These are phyloP conservation scores for Cutaneotrichosporon cyanovorans DNA, from an alignment of 1,284 basidiomycete genomes.

Conservation along the genomic window DNA sequence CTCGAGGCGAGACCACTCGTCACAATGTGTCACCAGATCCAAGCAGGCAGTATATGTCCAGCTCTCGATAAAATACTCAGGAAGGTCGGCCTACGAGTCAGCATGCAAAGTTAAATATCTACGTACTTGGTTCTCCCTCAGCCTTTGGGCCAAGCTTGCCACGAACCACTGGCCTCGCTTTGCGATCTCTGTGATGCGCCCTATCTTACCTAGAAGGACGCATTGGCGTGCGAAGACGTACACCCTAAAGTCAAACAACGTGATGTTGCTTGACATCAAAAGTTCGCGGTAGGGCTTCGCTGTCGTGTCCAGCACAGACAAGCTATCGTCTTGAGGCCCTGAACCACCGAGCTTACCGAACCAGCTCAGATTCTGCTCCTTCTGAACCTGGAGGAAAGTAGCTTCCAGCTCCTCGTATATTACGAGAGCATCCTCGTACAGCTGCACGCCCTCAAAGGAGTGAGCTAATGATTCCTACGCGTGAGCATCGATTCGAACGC, in stretches of 20 bases:
- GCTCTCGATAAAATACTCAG: slow-evolving; percentile 74
- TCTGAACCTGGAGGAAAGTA: slow-evolving; percentile 64
- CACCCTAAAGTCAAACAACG: slow-evolving; percentile 86
- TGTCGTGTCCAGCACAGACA: slow-evolving; percentile 66
- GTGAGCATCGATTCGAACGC: slow-evolving; percentile 4
- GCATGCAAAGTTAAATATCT: too few species aligned
- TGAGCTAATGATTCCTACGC: slow-evolving; percentile 81
- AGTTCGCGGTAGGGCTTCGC: slow-evolving; percentile 84
- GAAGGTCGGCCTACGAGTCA: slow-evolving; percentile 61
- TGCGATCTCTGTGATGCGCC: slow-evolving; percentile 77
- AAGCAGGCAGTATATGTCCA: slow-evolving; percentile 91
- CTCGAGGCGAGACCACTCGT: slow-evolving; percentile 57
- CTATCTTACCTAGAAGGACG: slow-evolving; percentile 63
- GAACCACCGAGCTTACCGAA: slow-evolving; percentile 67
- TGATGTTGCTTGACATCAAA: slow-evolving; percentile 82
- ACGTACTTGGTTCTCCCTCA: slow-evolving; percentile 67
- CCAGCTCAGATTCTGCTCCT: slow-evolving; percentile 80
- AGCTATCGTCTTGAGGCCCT: slow-evolving; percentile 62
- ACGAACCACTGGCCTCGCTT: slow-evolving; percentile 51
- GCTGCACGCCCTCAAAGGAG: slow-evolving; percentile 82
- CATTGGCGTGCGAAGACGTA: slow-evolving; percentile 88
- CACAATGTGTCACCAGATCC: slow-evolving; percentile 75
- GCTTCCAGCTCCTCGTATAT: slow-evolving; percentile 89
- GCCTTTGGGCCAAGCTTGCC: slow-evolving; percentile 32
- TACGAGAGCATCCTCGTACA: slow-evolving; percentile 79